Conservation (phyloP, 2,329 filamentous ascomycete genomes). For the Aureobasidium sp. region DNA sequence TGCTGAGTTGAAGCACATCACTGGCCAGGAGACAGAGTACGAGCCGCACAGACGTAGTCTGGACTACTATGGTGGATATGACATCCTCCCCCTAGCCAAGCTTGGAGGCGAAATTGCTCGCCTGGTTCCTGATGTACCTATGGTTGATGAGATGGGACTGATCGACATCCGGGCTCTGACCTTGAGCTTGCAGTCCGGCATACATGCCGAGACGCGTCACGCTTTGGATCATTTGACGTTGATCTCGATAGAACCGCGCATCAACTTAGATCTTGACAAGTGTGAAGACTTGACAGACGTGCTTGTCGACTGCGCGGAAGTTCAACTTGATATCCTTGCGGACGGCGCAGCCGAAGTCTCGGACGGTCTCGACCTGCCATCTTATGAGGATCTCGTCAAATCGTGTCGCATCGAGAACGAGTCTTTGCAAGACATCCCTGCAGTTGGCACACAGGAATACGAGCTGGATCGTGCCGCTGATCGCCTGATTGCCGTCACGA, state of each 20-base stretch:
- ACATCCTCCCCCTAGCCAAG: conserved; percentile 57
- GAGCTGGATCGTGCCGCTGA: conserved; percentile 82
- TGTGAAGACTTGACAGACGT: conserved; percentile 88
- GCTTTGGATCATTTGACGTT: conserved; percentile 77
- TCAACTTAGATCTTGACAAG: conserved; percentile 61
- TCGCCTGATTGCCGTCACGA: conserved; percentile 81
- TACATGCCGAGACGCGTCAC: conserved; percentile 81
- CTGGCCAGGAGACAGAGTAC: conserved; percentile 16
- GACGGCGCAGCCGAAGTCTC: conserved; percentile 81
- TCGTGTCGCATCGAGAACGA: conserved; percentile 69
- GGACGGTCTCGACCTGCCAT: conserved; percentile 72
- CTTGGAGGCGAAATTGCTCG: conserved; percentile 61
- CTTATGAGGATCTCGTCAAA: conserved; percentile 82
- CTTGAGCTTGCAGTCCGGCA: conserved; percentile 81
- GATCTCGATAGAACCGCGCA: conserved; percentile 58
- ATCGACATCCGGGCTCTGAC: conserved; percentile 88
- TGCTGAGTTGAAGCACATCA: conserved; percentile 3
- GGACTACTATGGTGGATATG: conserved; percentile 57
- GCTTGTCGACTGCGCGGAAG: conserved; percentile 82
- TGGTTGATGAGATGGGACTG: conserved; percentile 69
- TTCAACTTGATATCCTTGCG: conserved; percentile 75
- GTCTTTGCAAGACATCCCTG: conserved; percentile 62
- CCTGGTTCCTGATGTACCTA: conserved; percentile 68
- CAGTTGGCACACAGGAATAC: conserved; percentile 70
- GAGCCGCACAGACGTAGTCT: conserved; percentile 19